Base-by-base conservation (phyloP, 495 filamentous ascomycete genomes). In the Astrothelium macrocarpum region DNA sequence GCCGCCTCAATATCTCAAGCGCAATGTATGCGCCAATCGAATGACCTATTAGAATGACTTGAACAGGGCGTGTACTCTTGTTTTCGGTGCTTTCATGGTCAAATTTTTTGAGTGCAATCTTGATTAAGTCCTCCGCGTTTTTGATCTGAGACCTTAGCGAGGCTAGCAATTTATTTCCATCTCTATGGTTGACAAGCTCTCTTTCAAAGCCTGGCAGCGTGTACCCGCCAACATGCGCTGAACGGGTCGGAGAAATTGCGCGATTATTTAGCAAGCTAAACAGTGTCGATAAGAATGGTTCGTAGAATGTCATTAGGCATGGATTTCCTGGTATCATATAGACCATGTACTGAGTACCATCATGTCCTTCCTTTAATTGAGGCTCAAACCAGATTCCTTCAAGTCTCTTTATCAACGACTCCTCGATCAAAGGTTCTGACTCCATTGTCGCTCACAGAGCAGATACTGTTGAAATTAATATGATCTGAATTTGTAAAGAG, bases 241-340 rank as follows among this genome's bases (percentile, higher is more conserved):
- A 25, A 14, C n/a, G n/a, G n/a, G n/a, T n/a, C n/a, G 45, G 18
- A n/a, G 26, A 25, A 2, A 7, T 39, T 39, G 36, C 39, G 7
- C 45, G 59, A 1, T 58, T 53, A 14, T 39, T 29, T 16, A 80
- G 66, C 1, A 71, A 60, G 16, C 2, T 31, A 45, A 75, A 72
- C 4, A 87, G 74, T 25, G 76, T 73, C 53, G 74, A 84, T 25
- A 90, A 78, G 73, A 95, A 96, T 1, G 81, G 77, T 36, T 79
- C 72, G 74, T 97, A 97, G 78, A 91, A 97, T 36, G 75, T 76
- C 53, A 96, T 85, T 32, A 96, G 75, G 0, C 93, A 92, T 11
- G 93, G 93, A 65, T 96, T 96, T 16, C 93, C 93, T 29, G 91
- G 79, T 43, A 96, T 84, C 72, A 95, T 89, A 76, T 81, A 86